Conservation (phyloP, 306 rosid species). For the Lathyrus tuberosus region DNA sequence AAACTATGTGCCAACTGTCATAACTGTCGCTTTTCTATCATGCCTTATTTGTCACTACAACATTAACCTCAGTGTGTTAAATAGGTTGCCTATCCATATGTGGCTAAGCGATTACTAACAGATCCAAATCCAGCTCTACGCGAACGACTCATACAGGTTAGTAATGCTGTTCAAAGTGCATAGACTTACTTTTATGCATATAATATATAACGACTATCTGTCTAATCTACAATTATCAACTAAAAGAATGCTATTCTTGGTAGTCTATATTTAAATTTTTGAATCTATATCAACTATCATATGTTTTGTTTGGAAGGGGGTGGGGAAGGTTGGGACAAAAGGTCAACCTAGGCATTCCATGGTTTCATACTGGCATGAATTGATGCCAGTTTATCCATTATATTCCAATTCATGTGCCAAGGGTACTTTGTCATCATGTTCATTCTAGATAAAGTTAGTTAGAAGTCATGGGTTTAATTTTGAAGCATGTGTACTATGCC, state of each 20-base stretch:
- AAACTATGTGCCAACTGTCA: slow-evolving; percentile 22
- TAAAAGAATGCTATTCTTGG: slow-evolving; percentile 22
- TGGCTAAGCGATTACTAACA: slow-evolving; percentile 92
- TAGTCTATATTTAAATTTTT: background rate
- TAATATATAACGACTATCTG: slow-evolving; percentile 12
- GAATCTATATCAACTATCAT: background rate
- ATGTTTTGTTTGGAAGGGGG: background rate
- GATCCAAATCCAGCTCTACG: slow-evolving; percentile 99
- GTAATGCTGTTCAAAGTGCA: slow-evolving; percentile 43
- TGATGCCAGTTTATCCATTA: slow-evolving; percentile 8
- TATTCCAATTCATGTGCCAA: slow-evolving; percentile 13
- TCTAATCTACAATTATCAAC: slow-evolving; percentile 15
- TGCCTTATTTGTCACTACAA: slow-evolving; percentile 28
- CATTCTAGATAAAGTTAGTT: background rate
- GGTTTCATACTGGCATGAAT: slow-evolving; percentile 18
- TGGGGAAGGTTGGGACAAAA: background rate
- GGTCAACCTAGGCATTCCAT: background rate
- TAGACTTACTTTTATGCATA: slow-evolving; percentile 19
- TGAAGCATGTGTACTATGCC: slow-evolving; percentile 20
- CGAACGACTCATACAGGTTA: slow-evolving; percentile 94
- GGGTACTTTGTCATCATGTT: background rate
- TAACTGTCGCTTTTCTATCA: slow-evolving; percentile 30
- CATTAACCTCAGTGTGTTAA: slow-evolving; percentile 39
- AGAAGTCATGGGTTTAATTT: slow-evolving; percentile 2
- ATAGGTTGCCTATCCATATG: slow-evolving; percentile 98